These are phyloP conservation scores for Aspergillus panamensis DNA, from an alignment of 495 filamentous ascomycete genomes.

Conservation along the genomic window DNA sequence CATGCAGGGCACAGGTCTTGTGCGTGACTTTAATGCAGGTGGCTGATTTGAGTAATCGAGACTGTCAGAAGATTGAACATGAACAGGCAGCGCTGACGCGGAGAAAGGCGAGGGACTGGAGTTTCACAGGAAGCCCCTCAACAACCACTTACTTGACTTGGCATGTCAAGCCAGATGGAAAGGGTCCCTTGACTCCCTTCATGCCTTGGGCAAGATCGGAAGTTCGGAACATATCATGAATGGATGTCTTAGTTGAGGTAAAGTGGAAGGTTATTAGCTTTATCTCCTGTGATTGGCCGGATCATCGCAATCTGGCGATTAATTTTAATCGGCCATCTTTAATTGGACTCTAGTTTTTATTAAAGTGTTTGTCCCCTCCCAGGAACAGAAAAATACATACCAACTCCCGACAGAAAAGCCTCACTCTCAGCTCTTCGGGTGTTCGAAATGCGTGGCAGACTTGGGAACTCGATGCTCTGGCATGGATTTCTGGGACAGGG, in stretches of 20 bases:
- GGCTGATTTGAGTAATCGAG: constrained; percentile 23
- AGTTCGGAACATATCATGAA: no score
- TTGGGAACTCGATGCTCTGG: constrained; percentile 3
- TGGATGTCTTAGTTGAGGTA: no score
- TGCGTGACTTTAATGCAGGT: constrained; percentile 21
- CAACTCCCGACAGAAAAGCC: no score
- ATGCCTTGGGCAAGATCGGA: no score
- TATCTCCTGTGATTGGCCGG: not conserved
- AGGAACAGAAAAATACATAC: no score
- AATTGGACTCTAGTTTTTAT: not conserved
- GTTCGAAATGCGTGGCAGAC: constrained; percentile 9
- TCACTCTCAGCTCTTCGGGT: not conserved
- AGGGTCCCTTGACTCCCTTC: no score
- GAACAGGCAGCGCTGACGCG: not conserved
- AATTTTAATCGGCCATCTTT: not conserved
- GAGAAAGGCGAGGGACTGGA: not conserved
- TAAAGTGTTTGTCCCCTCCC: not conserved
- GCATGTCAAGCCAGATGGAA: not conserved
- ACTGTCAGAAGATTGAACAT: not conserved
- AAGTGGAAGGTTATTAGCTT: no score
- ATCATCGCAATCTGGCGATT: not conserved
- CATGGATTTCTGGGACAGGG: constrained; percentile 1
- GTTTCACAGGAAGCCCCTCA: not conserved
- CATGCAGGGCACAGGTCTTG: constrained; percentile 23
- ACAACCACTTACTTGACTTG: not conserved